These are phyloP conservation scores for Aspergillus nanangensis DNA, from an alignment of 495 filamentous ascomycete species.

Conservation along the genomic window DNA sequence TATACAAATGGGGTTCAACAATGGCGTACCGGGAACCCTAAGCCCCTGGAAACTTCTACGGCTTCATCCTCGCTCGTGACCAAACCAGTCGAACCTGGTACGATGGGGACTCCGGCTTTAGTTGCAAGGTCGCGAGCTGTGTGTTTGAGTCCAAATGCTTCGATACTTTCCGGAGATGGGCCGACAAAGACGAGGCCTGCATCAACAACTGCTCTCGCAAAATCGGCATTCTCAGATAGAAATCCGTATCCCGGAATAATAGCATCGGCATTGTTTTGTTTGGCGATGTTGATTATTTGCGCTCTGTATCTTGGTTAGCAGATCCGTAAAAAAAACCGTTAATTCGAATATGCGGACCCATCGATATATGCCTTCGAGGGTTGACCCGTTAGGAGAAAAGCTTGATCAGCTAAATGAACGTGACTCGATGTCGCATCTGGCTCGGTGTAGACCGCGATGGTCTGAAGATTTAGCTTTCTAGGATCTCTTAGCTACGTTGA, in stretches of 20 bases:
- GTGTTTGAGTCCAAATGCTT: conserved; percentile 56
- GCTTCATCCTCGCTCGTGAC: conserved; percentile 43
- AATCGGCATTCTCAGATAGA: conserved; percentile 54
- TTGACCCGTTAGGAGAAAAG: conserved; percentile 41
- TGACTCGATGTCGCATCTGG: conserved; percentile 53
- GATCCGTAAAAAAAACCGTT: neutral
- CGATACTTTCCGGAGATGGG: conserved; percentile 48
- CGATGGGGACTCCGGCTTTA: conserved; percentile 48
- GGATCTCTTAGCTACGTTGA: neutral
- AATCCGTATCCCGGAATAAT: conserved; percentile 58
- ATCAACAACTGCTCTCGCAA: conserved; percentile 40
- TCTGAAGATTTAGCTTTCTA: conserved; percentile 38
- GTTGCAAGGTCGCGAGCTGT: conserved; percentile 46
- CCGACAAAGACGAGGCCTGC: conserved; percentile 54
- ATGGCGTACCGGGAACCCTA: conserved; percentile 44
- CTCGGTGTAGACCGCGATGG: conserved; percentile 51
- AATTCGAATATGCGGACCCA: conserved; percentile 18
- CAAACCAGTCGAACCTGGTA: conserved; percentile 48
- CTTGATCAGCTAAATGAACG: conserved; percentile 47
- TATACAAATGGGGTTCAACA: neutral
- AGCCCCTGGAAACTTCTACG: conserved; percentile 28
- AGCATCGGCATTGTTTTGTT: conserved; percentile 34
- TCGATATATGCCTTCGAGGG: conserved; percentile 45
- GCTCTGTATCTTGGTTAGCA: conserved; percentile 26
- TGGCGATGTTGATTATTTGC: conserved; percentile 46